Base-by-base conservation (phyloP, 805 yeast genomes). In the Komagataella ulmi region DNA sequence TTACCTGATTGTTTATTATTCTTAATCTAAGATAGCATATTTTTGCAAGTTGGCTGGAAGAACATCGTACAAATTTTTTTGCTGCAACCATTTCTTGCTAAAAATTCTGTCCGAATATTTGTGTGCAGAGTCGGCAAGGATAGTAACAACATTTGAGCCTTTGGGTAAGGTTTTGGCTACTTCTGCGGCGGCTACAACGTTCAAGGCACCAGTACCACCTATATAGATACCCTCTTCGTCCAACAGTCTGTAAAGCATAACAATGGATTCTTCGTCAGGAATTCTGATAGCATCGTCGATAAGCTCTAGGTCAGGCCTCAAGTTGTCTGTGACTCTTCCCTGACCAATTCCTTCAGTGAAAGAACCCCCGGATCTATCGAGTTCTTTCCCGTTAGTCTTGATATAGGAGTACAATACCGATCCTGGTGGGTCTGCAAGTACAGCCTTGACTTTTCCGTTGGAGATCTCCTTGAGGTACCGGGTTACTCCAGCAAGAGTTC, bases 321-420 rank as follows among this genome's bases (percentile, higher is more conserved):
- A 74, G 65, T 90, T 90, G 56, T 78, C 84, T 5, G 97, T 90
- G 59, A 90, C 84, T 59, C 97, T 77, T 48, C 96, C 96, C 68
- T 90, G 97, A 24, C 97, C 97, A 68, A 90, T 88, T 36, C 97
- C 97, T 69, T 90, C 97, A 24, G 97, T 90, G 66, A 90, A 88
- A 0, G 95, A 85, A 3, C 88, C 79, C 30, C 97, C 97, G 1
- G 77, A 74, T 60, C 89, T 77, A 46, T 80, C 88, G 52, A 83
- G 67, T 8, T 76, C 73, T 62, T 82, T 71, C 36, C 91, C 91
- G 17, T 81, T 79, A 4, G 85, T 72, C 54, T 79, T 81, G 54
- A 90, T 80, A 62, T 83, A 88, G 7, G 88, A 79, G 69, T 86
- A 87, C 48, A 90, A 74, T 49, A 85, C 86, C 3, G 93, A 83